Base-by-base conservation (phyloP, 2,329 filamentous ascomycete species). In the Penicillium frequentans region DNA sequence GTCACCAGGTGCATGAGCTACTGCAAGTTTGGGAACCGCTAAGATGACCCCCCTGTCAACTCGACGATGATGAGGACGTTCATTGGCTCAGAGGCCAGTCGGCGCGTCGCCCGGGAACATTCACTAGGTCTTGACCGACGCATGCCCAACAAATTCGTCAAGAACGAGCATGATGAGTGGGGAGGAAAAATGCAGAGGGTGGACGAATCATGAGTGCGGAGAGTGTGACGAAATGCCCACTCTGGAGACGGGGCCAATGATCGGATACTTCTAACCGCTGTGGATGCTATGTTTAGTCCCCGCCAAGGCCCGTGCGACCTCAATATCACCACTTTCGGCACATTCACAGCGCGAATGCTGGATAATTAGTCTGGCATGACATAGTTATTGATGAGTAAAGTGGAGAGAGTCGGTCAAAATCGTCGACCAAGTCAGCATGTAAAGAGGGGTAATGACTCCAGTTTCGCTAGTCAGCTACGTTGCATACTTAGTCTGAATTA, bases 1-100 rank as follows among this genome's bases (percentile, higher is more conserved):
- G 55, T 59, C 35, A 59, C 47, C 52, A 47, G 43, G 58, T 69
- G 66, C 60, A 70, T 66, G 62, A 65, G 62, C 70, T 72, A 71
- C 64, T 73, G 70, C 71, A 73, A 14, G 52, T 64, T 62, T 64
- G 65, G 54, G 69, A 70, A 73, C 68, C 51, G 52, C 54, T 53
- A 56, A 56, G 42, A 59, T 50, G 60, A 52, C 53, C 53, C 54
- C 49, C 58, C 58, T 56, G 54, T 54, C 49, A 26, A 26, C 33
- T 24, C 14, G 47, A 37, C 14, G 46, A 43, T 21, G 19, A 48
- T 2, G 19, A 13, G 13, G 13, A 16, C 35, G 39, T 5, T 59
- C 31, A 68, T 67, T 68, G 64, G 65, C 39, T 33, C 14, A 21
- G 3, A 47, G 42, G 33, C 31, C 29, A 42, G 48, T 58, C 56